Evolutionary conservation across 108 stramenopile genomes (phyloP).

Genomic region (Pseudonitzschia multiseries): DNA sequence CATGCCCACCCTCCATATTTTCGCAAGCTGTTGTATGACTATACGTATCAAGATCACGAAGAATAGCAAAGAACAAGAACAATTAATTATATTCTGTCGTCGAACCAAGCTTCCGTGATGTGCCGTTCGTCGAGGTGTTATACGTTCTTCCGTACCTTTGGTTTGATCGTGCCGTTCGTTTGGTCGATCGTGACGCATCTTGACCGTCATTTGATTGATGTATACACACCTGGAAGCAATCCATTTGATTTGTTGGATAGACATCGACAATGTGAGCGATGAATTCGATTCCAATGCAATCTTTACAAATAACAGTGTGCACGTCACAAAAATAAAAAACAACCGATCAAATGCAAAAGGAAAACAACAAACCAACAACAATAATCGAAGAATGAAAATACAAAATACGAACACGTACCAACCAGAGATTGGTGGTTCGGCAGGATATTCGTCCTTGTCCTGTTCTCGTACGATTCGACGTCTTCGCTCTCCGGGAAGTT

Average conservation of each 20-base stretch:
- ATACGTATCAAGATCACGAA: constrained; percentile 7
- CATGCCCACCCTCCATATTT: constrained; percentile 65
- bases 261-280: background rate
- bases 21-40: constrained; percentile 69
- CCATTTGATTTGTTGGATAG: background rate
- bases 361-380: too few species aligned
- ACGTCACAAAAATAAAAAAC: too few species aligned
- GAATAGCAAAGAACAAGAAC: background rate
- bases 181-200: constrained; percentile 83
- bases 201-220: constrained; percentile 82
- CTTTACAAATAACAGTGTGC: too few species aligned
- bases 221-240: constrained; percentile 33
- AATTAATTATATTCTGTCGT: background rate
- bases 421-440: constrained; percentile 71
- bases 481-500: constrained; percentile 69
- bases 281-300: background rate
- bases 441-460: constrained; percentile 62
- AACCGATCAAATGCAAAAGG: too few species aligned
- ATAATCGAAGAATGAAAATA: background rate
- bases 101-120: background rate
- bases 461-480: constrained; percentile 71
- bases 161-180: constrained; percentile 70
- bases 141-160: constrained; percentile 19
- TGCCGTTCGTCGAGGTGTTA: background rate
- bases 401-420: constrained; percentile 41